These are phyloP conservation scores for Chenopodium berlandieri DNA, from an alignment of 148 eudicot species.

Conservation along the genomic window DNA sequence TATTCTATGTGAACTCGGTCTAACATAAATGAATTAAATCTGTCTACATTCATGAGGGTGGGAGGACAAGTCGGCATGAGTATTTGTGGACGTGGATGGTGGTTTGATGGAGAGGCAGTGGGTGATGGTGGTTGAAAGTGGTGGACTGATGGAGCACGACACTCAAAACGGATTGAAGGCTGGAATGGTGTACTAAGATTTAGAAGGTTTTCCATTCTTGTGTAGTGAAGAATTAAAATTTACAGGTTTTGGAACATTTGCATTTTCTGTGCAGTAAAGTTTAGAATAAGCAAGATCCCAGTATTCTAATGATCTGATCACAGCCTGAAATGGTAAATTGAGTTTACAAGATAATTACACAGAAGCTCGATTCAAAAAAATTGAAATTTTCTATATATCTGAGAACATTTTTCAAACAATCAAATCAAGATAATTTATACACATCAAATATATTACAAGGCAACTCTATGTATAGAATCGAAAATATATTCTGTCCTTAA, in stretches of 20 bases:
- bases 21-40: too few species aligned
- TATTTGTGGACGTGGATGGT: too few species aligned
- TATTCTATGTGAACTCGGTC: too few species aligned
- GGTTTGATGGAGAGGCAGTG: background rate
- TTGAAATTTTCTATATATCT: background rate
- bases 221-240: background rate
- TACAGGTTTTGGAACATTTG: background rate
- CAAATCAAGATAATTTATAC: constrained; percentile 15
- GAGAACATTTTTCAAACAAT: background rate
- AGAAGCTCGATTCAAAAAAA: background rate
- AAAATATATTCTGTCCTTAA: background rate
- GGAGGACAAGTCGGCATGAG: too few species aligned
- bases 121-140: background rate
- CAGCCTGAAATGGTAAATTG: background rate
- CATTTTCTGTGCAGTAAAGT: background rate
- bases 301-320: background rate
- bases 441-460: constrained; percentile 16
- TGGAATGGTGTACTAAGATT: background rate
- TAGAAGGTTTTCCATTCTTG: background rate
- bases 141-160: background rate
- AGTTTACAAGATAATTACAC: background rate
- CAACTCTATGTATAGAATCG: background rate
- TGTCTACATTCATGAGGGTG: too few species aligned
- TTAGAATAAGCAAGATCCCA: background rate
- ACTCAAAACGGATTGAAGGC: background rate